Evolutionary conservation across 2,329 filamentous ascomycete genomes (phyloP).

Genomic region (Cladorrhinum sp.): DNA sequence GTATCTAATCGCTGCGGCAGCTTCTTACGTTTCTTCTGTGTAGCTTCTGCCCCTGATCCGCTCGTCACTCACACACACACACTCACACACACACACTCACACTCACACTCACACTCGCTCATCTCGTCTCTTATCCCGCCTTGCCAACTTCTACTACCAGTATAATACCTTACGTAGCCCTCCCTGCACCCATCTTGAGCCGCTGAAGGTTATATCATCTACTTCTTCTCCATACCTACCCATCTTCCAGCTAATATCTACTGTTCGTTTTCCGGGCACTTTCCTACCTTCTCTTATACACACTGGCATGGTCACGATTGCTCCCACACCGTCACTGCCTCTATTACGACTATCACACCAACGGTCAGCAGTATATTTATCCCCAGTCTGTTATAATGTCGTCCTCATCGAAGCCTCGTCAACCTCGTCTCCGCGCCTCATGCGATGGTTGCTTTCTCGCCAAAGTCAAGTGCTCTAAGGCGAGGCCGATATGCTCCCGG

Average conservation of each 20-base stretch:
- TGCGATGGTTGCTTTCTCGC: conserved; percentile 55
- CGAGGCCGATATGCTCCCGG: conserved; percentile 50
- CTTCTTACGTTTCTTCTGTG: conserved; percentile 14
- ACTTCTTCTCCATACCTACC: conserved; percentile 16
- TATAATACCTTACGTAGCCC: conserved; percentile 20
- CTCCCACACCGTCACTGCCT: not conserved
- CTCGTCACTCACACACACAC: conserved; percentile 2
- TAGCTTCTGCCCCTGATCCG: conserved; percentile 11
- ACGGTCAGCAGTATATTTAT: not conserved
- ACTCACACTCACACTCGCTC: not conserved
- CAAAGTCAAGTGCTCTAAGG: conserved; percentile 56
- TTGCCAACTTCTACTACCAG: not conserved
- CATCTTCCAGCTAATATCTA: conserved; percentile 13
- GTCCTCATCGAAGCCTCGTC: conserved; percentile 28
- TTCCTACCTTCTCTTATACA: conserved; percentile 9
- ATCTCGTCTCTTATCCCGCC: not conserved
- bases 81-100: not conserved
- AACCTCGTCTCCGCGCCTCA: conserved; percentile 36
- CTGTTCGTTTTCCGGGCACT: conserved; percentile 1
- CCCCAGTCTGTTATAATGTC: conserved; percentile 16
- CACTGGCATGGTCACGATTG: conserved; percentile 13
- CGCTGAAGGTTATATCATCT: conserved; percentile 24
- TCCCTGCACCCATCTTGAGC: conserved; percentile 17
- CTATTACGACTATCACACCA: not conserved
- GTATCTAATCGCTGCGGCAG: conserved; percentile 13